Evolutionary conservation across 495 filamentous ascomycete genomes (phyloP).

Genomic region (Astrothelium macrocarpum): DNA sequence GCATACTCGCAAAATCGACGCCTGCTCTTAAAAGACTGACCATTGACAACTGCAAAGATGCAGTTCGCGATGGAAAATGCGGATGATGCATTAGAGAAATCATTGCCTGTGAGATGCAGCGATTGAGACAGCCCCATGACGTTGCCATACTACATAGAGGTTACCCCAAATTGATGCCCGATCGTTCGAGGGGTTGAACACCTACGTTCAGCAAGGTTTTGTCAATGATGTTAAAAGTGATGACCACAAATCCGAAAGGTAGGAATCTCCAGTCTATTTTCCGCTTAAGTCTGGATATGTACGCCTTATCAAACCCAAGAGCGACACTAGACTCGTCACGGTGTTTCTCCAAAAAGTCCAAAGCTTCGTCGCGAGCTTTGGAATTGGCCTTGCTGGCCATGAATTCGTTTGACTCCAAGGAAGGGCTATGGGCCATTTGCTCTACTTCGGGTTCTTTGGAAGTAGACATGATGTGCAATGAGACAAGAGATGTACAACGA

Average conservation of each 20-base stretch:
- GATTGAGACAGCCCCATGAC: slow-evolving; percentile 47
- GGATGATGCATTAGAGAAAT: slow-evolving; percentile 47
- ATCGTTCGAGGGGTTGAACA: neutral
- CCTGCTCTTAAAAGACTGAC: slow-evolving; percentile 20
- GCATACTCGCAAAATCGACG: neutral
- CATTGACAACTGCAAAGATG: slow-evolving; percentile 46
- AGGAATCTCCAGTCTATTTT: slow-evolving; percentile 1
- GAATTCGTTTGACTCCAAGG: neutral
- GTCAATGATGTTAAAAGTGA: neutral
- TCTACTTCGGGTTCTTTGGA: neutral
- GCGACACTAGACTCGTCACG: neutral
- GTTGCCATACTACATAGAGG: neutral
- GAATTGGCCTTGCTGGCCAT: neutral
- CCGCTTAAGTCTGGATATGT: neutral
- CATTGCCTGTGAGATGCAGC: slow-evolving; percentile 41
- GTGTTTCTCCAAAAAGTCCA: neutral
- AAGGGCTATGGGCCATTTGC: neutral
- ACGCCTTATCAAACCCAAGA: neutral
- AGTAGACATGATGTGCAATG: neutral
- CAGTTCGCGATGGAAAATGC: slow-evolving; percentile 48
- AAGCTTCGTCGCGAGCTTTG: neutral
- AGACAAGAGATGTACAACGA: too few species aligned
- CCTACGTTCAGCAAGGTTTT: neutral
- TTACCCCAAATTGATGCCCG: neutral
- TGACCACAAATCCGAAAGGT: neutral